phyloP scores from a whole-genome alignment of 345 rosid genomes.

The Anacardium occidentale region DNA sequence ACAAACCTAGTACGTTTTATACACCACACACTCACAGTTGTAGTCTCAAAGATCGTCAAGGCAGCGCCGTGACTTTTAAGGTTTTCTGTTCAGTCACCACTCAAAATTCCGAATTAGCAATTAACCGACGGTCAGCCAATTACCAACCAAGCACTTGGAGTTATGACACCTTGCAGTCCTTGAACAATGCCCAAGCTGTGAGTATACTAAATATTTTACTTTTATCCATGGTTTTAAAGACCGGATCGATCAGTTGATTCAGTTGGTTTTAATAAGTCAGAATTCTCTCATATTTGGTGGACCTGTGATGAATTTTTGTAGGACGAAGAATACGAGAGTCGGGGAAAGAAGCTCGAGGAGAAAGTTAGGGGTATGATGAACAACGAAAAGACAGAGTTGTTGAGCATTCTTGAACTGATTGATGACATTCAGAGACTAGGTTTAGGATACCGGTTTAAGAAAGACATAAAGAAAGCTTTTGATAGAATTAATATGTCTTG shows the following conservation, averaged over 20 bases:
- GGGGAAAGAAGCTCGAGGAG: constrained; percentile 28
- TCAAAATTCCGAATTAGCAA: background rate
- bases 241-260: too few species aligned
- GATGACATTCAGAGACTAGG: constrained; percentile 49
- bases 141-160: background rate
- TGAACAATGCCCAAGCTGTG: background rate
- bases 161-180: background rate
- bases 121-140: background rate
- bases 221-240: too few species aligned
- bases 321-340: constrained; percentile 12
- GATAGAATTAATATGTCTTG: background rate
- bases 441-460: constrained; percentile 30
- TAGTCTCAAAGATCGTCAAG: background rate
- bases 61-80: background rate
- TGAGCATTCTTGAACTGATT: constrained; percentile 30
- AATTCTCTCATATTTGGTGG: too few species aligned
- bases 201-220: background rate
- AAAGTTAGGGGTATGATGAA: constrained; percentile 26
- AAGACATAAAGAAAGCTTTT: constrained; percentile 31
- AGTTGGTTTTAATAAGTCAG: too few species aligned
- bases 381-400: constrained; percentile 10
- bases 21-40: background rate
- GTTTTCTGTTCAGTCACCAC: background rate
- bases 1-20: background rate
- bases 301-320: background rate